These are phyloP conservation scores for Mycena vitilis DNA, from an alignment of 768 basidiomycete species.

Conservation along the genomic window DNA sequence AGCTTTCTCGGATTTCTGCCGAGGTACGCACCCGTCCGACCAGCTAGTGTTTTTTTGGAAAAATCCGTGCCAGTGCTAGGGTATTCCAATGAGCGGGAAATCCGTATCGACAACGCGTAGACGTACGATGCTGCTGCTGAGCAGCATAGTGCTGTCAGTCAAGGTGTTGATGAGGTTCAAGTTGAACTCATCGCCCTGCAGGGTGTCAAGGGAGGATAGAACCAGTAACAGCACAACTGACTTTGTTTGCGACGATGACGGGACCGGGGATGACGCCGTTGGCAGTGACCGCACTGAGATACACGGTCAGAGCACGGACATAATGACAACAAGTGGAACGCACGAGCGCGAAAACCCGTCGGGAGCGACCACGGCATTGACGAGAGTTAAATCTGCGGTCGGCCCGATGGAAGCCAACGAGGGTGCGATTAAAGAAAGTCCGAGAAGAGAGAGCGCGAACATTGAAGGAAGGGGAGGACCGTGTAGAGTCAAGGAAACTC, in stretches of 20 bases:
- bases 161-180: constrained; percentile 53
- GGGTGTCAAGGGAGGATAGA: not conserved
- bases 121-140: constrained; percentile 43
- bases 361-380: constrained; percentile 49
- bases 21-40: constrained; percentile 45
- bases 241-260: constrained; percentile 50
- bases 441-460: constrained; percentile 2
- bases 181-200: constrained; percentile 44
- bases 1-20: constrained; percentile 38
- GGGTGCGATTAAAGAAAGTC: constrained; percentile 10
- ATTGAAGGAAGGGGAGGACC: not conserved
- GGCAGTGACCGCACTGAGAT: constrained; percentile 53
- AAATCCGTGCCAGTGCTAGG: constrained; percentile 57
- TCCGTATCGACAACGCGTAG: not conserved
- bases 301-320: not conserved
- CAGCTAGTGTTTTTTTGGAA: constrained; percentile 47
- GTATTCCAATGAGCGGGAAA: not conserved
- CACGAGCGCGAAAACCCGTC: constrained; percentile 51
- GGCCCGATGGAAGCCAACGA: constrained; percentile 22
- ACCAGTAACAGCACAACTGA: constrained; percentile 10
- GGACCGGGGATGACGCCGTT: constrained; percentile 60
- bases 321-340: constrained; percentile 17
- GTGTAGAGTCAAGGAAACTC: not conserved
- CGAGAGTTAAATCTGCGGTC: constrained; percentile 42
- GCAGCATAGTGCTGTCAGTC: constrained; percentile 51